Percentiles rank a stretch among this genome's conserved stretches.
These are phyloP conservation scores for Pythium aphanidermatum DNA, from an alignment of 352 stramenopile species.

Conservation along the genomic window DNA sequence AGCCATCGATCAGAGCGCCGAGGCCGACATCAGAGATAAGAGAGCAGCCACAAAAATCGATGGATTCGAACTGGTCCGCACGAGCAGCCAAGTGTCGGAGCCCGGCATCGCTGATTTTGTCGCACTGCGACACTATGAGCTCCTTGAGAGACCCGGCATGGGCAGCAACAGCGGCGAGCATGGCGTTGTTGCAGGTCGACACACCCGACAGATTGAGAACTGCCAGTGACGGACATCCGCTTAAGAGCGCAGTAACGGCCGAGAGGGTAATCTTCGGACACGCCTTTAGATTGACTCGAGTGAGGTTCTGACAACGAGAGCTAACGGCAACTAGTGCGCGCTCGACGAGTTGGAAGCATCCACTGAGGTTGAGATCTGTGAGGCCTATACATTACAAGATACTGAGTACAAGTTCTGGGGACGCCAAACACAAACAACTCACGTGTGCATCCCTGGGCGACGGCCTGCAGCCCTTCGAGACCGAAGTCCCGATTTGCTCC, in stretches of 20 bases:
- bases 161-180: conserved; percentile 39
- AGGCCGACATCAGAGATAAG: conserved; percentile 51
- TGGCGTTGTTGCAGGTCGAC: conserved; percentile 50
- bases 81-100: conserved; percentile 39
- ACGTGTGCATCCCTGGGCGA: conserved; percentile 53
- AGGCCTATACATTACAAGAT: conserved; percentile 22
- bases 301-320: conserved; percentile 39
- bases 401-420: no score
- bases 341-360: conserved; percentile 83
- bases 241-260: conserved; percentile 56
- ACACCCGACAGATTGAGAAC: conserved; percentile 55
- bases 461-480: conserved; percentile 87
- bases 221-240: conserved; percentile 37
- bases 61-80: conserved; percentile 51
- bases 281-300: conserved; percentile 65
- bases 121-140: conserved; percentile 55
- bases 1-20: conserved; percentile 42
- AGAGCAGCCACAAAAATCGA: conserved; percentile 53
- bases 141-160: conserved; percentile 31
- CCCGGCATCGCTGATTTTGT: conserved; percentile 51
- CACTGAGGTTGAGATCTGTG: conserved; percentile 45
- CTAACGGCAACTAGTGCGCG: conserved; percentile 77
- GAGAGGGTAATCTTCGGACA: conserved; percentile 78
- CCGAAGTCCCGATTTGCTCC: conserved; percentile 90
- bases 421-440: conserved; percentile 3